Conservation (phyloP, 1,139 yeast genomes). For the Zygoascus hellenicus region DNA sequence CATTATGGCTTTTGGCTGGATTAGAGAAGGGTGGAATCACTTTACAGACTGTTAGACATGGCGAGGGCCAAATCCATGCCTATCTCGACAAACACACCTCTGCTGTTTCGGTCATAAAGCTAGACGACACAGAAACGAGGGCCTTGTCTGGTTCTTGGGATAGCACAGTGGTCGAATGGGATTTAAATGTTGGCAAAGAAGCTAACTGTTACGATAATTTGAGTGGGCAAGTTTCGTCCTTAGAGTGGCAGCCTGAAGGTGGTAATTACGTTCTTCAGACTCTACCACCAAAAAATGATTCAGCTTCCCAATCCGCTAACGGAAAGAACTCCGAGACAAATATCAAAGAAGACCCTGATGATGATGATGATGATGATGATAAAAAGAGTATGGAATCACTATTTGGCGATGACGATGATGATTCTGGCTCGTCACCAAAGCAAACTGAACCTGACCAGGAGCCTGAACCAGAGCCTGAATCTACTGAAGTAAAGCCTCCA, state of each 20-base stretch:
- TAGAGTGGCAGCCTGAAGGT: constrained; percentile 74
- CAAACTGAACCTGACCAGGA: constrained; percentile 23
- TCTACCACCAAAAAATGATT: not conserved
- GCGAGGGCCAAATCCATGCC: constrained; percentile 77
- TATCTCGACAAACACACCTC: constrained; percentile 67
- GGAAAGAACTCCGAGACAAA: constrained; percentile 14
- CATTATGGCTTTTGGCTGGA: constrained; percentile 83
- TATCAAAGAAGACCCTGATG: constrained; percentile 11
- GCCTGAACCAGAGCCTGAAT: constrained; percentile 11
- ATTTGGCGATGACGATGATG: constrained; percentile 75
- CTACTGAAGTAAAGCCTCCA: constrained; percentile 6
- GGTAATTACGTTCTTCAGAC: constrained; percentile 32
- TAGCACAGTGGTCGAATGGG: constrained; percentile 67
- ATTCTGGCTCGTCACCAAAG: constrained; percentile 4
- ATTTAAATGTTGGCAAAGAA: constrained; percentile 65
- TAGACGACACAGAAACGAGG: constrained; percentile 54
- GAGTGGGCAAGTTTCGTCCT: constrained; percentile 72
- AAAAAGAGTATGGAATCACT: constrained; percentile 70
- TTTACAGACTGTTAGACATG: constrained; percentile 72
- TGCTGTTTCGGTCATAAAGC: constrained; percentile 65
- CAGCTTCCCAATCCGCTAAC: constrained; percentile 15
- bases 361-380: constrained; percentile 34
- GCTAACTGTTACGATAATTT: constrained; percentile 42
- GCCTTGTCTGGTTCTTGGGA: constrained; percentile 92
- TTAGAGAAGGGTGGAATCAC: constrained; percentile 79